Base-by-base conservation (phyloP, 805 yeast genomes). In the Yarrowia divulgata region DNA sequence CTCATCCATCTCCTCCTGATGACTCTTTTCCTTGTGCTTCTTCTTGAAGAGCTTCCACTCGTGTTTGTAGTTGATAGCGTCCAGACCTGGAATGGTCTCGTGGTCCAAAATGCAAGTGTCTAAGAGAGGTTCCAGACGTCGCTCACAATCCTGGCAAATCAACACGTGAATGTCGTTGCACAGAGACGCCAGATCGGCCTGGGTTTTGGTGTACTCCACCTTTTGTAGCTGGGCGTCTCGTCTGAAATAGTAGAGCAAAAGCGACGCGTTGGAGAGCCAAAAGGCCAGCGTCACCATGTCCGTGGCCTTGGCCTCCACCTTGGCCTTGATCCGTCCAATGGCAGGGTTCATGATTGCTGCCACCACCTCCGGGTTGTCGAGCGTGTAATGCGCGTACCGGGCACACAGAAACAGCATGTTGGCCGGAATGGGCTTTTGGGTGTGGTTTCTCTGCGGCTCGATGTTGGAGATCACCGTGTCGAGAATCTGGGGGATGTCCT, bases 241-340 rank as follows among this genome's bases (percentile, higher is more conserved):
- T 52, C 86, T 81, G 42, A 94, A 75, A 77, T 91, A 94, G 77
- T 90, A 94, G 74, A 89, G 88, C 64, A 94, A 79, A 72, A 90
- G 88, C 70, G 90, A 90, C 55, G 90, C 76, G 34, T 90, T 89
- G 5, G 97, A 88, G 45, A 95, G 84, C 98, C 98, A 95, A 77
- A 92, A 94, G 64, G 97, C 89, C 71, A 79, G 62, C 67, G 73
- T 78, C n/a, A 81, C 79, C 70, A 81, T 74, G 68, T 82, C 84
- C 18, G 76, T 75, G 23, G 71, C 72, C 58, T 77, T 77, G n/a
- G 74, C 74, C 48, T 75, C 74, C n/a, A 77, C 74, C 2, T 73
- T 75, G 8, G 76, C 72, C 46, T 74, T 71, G 57, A 81, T 78
- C 9, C 82, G 77, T 8, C 77, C 73, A 13, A 75, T 71, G 3